phyloP scores from a whole-genome alignment of 305 asterid species.

The Striga hermonthica region DNA sequence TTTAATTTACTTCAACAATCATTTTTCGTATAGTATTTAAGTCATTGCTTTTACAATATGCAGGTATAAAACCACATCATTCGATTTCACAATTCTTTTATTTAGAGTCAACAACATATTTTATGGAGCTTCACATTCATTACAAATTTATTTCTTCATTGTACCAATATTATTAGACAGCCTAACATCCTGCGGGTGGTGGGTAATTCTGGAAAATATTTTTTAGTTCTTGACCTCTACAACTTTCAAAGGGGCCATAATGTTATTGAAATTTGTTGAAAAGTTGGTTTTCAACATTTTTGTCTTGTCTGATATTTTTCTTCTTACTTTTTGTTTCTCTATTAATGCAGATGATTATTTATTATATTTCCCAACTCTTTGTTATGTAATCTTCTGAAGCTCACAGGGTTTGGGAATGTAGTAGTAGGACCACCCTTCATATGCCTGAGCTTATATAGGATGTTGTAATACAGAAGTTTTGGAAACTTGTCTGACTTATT shows the following conservation, averaged over 20 bases:
- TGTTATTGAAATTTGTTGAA: background rate
- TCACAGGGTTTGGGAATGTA: background rate
- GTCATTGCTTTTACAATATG: no score
- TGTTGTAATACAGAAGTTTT: conserved; percentile 1
- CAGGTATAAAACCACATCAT: no score
- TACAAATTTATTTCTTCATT: no score
- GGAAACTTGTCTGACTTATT: conserved; percentile 14
- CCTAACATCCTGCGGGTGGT: background rate
- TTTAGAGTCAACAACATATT: no score
- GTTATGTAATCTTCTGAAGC: background rate
- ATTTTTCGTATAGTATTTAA: no score
- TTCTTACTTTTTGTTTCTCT: conserved; percentile 7
- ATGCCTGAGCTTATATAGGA: background rate
- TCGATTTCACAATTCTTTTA: no score
- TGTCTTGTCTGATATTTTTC: background rate
- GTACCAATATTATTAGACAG: background rate
- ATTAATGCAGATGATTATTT: background rate
- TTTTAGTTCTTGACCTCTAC: conserved; percentile 12
- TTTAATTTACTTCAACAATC: no score
- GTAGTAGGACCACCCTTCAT: background rate
- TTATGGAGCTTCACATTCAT: no score
- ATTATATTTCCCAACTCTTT: background rate
- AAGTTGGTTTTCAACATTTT: background rate
- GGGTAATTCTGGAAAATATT: background rate
- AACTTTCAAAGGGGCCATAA: background rate